These are phyloP conservation scores for Rhizopus stolonifer DNA, from an alignment of 371 early-diverging fungal species.

Conservation along the genomic window DNA sequence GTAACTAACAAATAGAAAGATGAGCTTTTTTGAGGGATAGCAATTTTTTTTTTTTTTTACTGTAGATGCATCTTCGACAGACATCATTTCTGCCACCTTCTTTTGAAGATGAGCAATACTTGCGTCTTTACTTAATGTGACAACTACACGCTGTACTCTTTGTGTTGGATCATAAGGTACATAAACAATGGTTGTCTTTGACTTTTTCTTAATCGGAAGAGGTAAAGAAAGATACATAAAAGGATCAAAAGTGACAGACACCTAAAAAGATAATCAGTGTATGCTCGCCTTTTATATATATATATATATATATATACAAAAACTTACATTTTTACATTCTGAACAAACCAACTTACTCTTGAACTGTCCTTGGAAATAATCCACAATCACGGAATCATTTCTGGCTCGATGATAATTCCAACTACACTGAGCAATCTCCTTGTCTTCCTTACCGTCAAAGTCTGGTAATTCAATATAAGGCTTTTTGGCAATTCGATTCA, in stretches of 20 bases:
- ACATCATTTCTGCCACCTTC: conserved; percentile 60
- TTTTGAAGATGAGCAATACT: conserved; percentile 63
- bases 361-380: conserved; percentile 83
- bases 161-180: conserved; percentile 56
- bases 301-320: background rate
- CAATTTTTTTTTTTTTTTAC: background rate
- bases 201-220: conserved; percentile 56
- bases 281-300: background rate
- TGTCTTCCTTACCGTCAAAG: conserved; percentile 64
- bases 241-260: conserved; percentile 72
- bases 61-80: conserved; percentile 34
- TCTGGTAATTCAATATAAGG: conserved; percentile 78
- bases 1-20: conserved; percentile 27
- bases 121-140: conserved; percentile 57
- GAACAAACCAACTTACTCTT: conserved; percentile 74
- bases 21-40: background rate
- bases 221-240: conserved; percentile 71
- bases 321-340: conserved; percentile 54
- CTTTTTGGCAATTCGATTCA: conserved; percentile 69
- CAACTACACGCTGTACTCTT: conserved; percentile 22
- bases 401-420: conserved; percentile 67
- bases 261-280: conserved; percentile 15
- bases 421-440: conserved; percentile 52
- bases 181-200: conserved; percentile 47
- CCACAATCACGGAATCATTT: conserved; percentile 74